A percentile compares a stretch with the other conserved stretches of the same genome.
Evolutionary conservation across 225 moss, liverwort and hornwort species (phyloP).

Genomic region (Polytrichum commune): DNA sequence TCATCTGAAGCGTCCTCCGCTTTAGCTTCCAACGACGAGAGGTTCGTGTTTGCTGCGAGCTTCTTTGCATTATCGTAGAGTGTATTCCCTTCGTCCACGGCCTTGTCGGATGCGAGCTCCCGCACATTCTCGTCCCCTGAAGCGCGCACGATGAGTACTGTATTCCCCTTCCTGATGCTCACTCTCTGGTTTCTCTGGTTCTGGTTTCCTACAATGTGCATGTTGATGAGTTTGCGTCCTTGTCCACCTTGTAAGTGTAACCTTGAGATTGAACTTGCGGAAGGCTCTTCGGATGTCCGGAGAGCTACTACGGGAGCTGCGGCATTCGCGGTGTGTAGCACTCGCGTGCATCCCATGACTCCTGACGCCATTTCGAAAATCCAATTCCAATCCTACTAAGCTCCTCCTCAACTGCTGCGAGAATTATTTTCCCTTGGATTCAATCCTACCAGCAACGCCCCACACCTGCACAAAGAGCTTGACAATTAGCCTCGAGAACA

Average conservation of each 20-base stretch:
- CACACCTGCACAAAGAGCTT: not conserved
- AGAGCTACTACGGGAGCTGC: constrained; percentile 19
- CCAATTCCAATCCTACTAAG: constrained; percentile 3
- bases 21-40: constrained; percentile 29
- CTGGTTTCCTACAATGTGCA: constrained; percentile 21
- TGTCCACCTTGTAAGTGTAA: constrained; percentile 28
- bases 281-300: constrained; percentile 25
- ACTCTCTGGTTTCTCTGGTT: not conserved
- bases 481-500: no score
- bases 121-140: constrained; percentile 42
- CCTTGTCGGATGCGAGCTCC: constrained; percentile 49
- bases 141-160: constrained; percentile 23
- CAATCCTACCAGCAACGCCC: no score
- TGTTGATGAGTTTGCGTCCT: constrained; percentile 17
- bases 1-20: constrained; percentile 43
- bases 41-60: constrained; percentile 21
- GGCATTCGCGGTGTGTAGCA: constrained; percentile 15
- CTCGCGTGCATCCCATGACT: constrained; percentile 35
- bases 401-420: not conserved
- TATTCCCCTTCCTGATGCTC: not conserved
- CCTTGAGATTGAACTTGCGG: constrained; percentile 41
- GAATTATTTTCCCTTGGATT: no score
- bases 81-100: constrained; percentile 34
- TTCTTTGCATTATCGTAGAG: constrained; percentile 21
- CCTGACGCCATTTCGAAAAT: constrained; percentile 21